Conservation (phyloP, 305 asterid genomes). For the Euphrasia arctica region DNA sequence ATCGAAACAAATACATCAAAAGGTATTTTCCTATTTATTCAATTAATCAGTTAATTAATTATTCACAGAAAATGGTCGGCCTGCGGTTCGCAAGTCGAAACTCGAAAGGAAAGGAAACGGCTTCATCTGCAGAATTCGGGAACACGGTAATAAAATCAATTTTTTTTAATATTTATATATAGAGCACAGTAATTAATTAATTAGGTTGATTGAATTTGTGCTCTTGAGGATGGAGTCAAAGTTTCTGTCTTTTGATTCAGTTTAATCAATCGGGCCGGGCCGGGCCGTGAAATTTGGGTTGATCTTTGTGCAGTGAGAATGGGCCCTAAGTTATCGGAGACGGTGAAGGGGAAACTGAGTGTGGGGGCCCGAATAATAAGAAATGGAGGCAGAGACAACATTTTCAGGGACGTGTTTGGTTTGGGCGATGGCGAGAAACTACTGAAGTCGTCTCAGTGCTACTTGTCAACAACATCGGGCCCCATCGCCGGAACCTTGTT, state of each 20-base stretch:
- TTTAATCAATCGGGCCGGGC: not conserved
- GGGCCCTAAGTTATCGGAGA: conserved; percentile 62
- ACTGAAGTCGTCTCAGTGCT: conserved; percentile 69
- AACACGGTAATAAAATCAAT: conserved; percentile 41
- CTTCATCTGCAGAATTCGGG: conserved; percentile 53
- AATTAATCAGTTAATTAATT: not conserved
- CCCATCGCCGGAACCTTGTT: conserved; percentile 73
- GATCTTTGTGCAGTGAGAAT: conserved; percentile 46
- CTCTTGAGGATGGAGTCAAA: not conserved
- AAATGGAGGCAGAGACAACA: conserved; percentile 66
- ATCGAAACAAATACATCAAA: not conserved
- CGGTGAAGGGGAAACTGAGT: conserved; percentile 67
- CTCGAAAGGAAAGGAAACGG: conserved; percentile 40
- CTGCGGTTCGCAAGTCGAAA: conserved; percentile 24
- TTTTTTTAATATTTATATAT: too few relatives aligned
- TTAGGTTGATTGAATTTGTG: not conserved
- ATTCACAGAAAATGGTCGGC: conserved; percentile 40
- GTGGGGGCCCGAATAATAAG: conserved; percentile 57
- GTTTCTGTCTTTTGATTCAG: not conserved
- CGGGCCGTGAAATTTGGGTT: not conserved
- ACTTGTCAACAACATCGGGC: conserved; percentile 65
- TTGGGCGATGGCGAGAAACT: conserved; percentile 48
- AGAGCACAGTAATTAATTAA: not conserved
- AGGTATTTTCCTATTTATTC: not conserved
- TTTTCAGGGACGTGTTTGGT: conserved; percentile 48